Percentiles rank a stretch among this genome's conserved stretches.
Conservation (phyloP, 768 basidiomycete species). For the Amanita muscaria region DNA sequence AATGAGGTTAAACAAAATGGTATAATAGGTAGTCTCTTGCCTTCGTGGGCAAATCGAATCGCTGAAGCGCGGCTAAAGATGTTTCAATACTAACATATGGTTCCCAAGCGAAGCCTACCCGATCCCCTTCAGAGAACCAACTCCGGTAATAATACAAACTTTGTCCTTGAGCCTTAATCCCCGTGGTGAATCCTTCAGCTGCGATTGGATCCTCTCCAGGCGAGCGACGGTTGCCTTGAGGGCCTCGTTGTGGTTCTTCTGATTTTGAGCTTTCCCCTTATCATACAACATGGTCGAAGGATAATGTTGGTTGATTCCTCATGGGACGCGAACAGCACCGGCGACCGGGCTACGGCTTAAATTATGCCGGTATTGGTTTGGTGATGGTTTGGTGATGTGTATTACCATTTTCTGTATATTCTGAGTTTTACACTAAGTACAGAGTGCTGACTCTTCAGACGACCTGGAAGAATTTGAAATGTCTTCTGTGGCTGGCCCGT, state of each 20-base stretch:
- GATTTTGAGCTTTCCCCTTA: slow-evolving; percentile 20
- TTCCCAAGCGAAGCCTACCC: slow-evolving; percentile 43
- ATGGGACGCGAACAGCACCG: background rate
- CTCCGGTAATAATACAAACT: slow-evolving; percentile 84
- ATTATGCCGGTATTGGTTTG: too few relatives aligned
- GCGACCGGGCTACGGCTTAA: background rate
- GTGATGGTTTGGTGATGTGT: too few relatives aligned
- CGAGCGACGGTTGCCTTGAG: slow-evolving; percentile 55
- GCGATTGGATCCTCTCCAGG: slow-evolving; percentile 58
- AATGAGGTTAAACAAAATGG: slow-evolving; percentile 5
- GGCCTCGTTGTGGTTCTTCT: slow-evolving; percentile 37
- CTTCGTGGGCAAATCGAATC: slow-evolving; percentile 73
- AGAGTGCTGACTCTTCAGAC: too few relatives aligned
- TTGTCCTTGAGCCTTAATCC: slow-evolving; percentile 57
- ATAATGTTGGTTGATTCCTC: background rate
- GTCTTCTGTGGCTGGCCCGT: slow-evolving; percentile 30
- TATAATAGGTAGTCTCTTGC: slow-evolving; percentile 23
- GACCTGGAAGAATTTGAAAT: slow-evolving; percentile 29
- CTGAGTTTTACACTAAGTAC: too few relatives aligned
- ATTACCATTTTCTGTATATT: too few relatives aligned
- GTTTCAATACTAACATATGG: slow-evolving; percentile 4
- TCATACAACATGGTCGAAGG: slow-evolving; percentile 28
- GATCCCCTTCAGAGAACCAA: slow-evolving; percentile 80
- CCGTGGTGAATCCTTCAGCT: slow-evolving; percentile 47
- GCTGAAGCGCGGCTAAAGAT: slow-evolving; percentile 56